Evolutionary conservation across 805 yeast genomes (phyloP).

Genomic region (Kregervanrija delftensis): DNA sequence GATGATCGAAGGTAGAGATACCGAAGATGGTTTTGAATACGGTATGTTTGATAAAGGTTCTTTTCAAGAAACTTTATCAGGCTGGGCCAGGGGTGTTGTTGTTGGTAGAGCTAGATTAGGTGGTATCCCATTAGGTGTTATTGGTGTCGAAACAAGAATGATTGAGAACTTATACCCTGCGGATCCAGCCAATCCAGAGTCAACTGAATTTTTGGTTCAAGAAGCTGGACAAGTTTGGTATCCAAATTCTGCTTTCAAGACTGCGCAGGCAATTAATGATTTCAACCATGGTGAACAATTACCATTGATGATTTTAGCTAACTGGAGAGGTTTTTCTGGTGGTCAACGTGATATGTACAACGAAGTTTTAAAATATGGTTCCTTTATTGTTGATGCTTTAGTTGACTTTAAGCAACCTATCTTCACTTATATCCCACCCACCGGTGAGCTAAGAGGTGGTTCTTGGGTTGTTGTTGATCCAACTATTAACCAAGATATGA

Average conservation of each 20-base stretch:
- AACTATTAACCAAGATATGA: constrained; percentile 90
- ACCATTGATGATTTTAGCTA: constrained; percentile 95
- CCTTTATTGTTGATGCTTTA: constrained; percentile 94
- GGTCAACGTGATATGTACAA: constrained; percentile 99
- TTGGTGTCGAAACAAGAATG: constrained; percentile 88
- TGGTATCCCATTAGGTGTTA: constrained; percentile 98
- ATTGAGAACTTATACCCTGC: constrained; percentile 92
- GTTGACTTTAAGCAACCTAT: constrained; percentile 96
- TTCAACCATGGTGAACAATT: constrained; percentile 97
- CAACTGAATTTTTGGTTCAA: constrained; percentile 78
- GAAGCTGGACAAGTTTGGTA: constrained; percentile 99
- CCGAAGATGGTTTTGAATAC: constrained; percentile 66
- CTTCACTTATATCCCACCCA: constrained; percentile 94
- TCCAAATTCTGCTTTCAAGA: constrained; percentile 98
- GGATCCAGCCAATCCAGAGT: constrained; percentile 96
- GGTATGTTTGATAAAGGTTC: constrained; percentile 92
- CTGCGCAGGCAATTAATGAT: constrained; percentile 97
- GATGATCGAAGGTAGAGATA: constrained; percentile 80
- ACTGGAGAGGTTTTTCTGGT: constrained; percentile 99
- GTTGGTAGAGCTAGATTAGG: constrained; percentile 98
- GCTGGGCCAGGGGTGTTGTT: constrained; percentile 99
- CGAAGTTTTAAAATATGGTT: constrained; percentile 95
- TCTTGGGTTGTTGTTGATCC: constrained; percentile 99
- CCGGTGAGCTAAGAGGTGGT: constrained; percentile 99
- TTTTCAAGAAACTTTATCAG: constrained; percentile 92